These are phyloP conservation scores for Cordyceps javanica DNA, from an alignment of 2,329 filamentous ascomycete species.

Conservation along the genomic window DNA sequence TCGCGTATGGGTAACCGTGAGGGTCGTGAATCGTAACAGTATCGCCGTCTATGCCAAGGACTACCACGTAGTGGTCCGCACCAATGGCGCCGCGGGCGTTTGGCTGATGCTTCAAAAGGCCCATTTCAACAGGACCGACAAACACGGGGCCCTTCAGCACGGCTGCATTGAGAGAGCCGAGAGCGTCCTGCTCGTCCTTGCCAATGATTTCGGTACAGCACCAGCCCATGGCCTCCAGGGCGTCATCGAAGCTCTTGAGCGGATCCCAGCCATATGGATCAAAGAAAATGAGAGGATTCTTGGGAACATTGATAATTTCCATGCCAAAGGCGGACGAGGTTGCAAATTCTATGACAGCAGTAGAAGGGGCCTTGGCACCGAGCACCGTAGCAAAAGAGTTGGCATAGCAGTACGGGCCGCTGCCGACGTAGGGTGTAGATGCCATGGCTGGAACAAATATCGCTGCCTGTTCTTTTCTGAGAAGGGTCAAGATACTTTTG, in stretches of 20 bases:
- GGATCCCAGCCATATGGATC: conserved; percentile 18
- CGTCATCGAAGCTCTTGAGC: conserved; percentile 11
- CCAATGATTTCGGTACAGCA: conserved; percentile 10
- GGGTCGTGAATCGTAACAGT: conserved; percentile 16
- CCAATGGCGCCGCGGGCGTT: conserved; percentile 14
- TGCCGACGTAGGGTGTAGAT: conserved; percentile 15
- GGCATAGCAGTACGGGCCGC: conserved; percentile 18
- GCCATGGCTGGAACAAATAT: no score
- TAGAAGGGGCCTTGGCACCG: conserved; percentile 13
- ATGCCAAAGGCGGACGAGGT: conserved; percentile 18
- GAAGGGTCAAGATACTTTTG: no score
- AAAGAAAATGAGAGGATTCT: conserved; percentile 14
- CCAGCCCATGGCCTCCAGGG: conserved; percentile 15
- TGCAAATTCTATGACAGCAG: conserved; percentile 17
- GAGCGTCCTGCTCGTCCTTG: conserved; percentile 14
- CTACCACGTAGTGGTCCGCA: conserved; percentile 18
- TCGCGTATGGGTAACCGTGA: conserved; percentile 15
- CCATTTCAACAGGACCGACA: conserved; percentile 18
- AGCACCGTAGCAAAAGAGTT: conserved; percentile 18
- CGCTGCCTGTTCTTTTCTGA: no score
- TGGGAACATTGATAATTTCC: conserved; percentile 15
- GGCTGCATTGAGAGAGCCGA: conserved; percentile 10
- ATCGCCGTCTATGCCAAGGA: conserved; percentile 8
- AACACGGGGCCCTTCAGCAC: conserved; percentile 15
- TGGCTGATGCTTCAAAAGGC: conserved; percentile 15